Evolutionary conservation across 2,329 filamentous ascomycete genomes (phyloP).

Genomic region (Fusarium citri): DNA sequence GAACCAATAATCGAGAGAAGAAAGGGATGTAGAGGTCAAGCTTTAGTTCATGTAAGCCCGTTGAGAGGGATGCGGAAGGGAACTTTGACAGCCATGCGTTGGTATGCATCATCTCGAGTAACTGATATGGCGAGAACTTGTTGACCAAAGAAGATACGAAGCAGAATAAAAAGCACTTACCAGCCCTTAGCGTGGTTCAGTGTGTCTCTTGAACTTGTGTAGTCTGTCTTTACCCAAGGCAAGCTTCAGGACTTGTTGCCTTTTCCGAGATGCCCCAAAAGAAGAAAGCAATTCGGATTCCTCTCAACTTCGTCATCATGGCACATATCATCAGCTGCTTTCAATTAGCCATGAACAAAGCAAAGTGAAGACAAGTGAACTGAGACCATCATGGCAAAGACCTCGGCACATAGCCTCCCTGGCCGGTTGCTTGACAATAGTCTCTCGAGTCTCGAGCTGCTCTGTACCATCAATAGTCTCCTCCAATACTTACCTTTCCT

Average conservation of each 20-base stretch:
- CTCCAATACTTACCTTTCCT: slow-evolving; percentile 34
- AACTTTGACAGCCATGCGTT: slow-evolving; percentile 7
- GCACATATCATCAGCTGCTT: slow-evolving; percentile 41
- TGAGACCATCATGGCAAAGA: slow-evolving; percentile 13
- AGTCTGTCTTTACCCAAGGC: background rate
- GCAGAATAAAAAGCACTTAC: slow-evolving; percentile 1
- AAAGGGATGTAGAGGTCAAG: slow-evolving; percentile 16
- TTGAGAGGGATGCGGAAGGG: slow-evolving; percentile 5
- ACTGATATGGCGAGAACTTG: background rate
- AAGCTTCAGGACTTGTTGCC: slow-evolving; percentile 15
- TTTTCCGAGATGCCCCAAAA: slow-evolving; percentile 43
- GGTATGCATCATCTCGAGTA: slow-evolving; percentile 33
- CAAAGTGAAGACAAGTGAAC: background rate
- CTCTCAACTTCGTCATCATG: slow-evolving; percentile 51
- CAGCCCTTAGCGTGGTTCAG: background rate
- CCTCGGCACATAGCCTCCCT: slow-evolving; percentile 49
- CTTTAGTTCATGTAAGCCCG: slow-evolving; percentile 4
- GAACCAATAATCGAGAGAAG: slow-evolving; percentile 11
- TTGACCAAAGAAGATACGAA: background rate
- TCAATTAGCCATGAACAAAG: background rate
- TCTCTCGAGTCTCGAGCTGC: background rate
- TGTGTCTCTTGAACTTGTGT: background rate
- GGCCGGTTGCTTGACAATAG: slow-evolving; percentile 42
- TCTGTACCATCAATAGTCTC: slow-evolving; percentile 43
- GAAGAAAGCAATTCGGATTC: slow-evolving; percentile 52